Evolutionary conservation across 2,329 filamentous ascomycete genomes (phyloP), one percentile per base, ranked within the genome.

Genomic region (Pyrenochaeta sp.): DNA sequence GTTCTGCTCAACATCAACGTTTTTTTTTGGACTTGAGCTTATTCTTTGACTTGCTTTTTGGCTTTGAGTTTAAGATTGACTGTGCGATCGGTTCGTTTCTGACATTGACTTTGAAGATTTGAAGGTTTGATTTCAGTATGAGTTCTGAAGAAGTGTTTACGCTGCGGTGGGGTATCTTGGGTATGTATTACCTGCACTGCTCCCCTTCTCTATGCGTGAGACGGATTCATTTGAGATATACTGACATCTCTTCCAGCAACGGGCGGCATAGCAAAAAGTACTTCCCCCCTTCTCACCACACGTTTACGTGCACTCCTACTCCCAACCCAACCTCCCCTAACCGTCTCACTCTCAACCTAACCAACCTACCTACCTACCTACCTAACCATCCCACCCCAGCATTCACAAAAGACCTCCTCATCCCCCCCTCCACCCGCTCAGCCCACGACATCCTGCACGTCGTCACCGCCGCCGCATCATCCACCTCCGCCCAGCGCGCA

Each of bases 401-500:
- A 10, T 57, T 57, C 74, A 81, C 85, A 60, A 86, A 86, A 72
- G 91, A 96, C 65, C 81, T 96, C 36, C 84, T 91, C 55, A 80
- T 83, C 51, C 83, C 90, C 70, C 87, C 90, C 13, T 75, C 80
- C 26, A 76, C 78, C 30, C 87, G 90, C 58, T 79, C 80, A 35
- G 87, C 87, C 37, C 73, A 76, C 44, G 88, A 94, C 60, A 79
- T 96, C 51, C 79, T 80, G 40, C 89, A 96, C 74, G 81, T 84
- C 61, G 80, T 95, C 36, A 82, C 86, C 17, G 90, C 90, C 17
- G 90, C 88, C 4, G 87, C 89, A 18, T 93, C 89, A 1, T 94
- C 89, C 4, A 83, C 81, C 35, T 89, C 87, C 30, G 76, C 79
- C 48, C 77, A 82, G 28, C 83, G 85, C 42, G 90, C 90, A 1